Percentiles rank a stretch among this genome's conserved stretches.
These are phyloP conservation scores for Megacollybia marginata DNA, from an alignment of 768 basidiomycete genomes.

Conservation along the genomic window DNA sequence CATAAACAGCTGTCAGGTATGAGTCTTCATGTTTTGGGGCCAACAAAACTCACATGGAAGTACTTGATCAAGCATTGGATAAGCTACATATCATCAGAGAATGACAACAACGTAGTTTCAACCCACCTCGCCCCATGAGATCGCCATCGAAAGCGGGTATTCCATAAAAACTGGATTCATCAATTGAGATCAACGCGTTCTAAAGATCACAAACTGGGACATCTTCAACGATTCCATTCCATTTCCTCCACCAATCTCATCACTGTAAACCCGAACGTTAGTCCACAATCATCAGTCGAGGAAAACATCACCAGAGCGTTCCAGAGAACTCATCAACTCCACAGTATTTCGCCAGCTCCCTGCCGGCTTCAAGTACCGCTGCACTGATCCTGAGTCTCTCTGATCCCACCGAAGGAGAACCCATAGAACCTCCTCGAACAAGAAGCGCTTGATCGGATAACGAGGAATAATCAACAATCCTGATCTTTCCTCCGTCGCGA, in stretches of 20 bases:
- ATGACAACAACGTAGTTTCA: no score
- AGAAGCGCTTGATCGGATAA: conserved; percentile 30
- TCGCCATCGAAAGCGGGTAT: conserved; percentile 27
- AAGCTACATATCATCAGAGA: no score
- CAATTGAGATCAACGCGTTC: conserved; percentile 3
- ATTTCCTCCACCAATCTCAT: conserved; percentile 32
- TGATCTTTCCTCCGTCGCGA: conserved; percentile 30
- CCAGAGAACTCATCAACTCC: no score
- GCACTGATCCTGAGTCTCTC: conserved; percentile 30
- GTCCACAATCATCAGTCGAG: not conserved
- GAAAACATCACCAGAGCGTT: not conserved
- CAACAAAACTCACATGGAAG: no score
- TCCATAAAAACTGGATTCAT: conserved; percentile 2
- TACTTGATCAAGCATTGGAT: no score
- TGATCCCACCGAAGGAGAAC: conserved; percentile 27
- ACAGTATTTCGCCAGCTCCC: no score
- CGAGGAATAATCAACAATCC: conserved; percentile 30
- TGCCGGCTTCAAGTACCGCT: not conserved
- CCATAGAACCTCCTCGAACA: conserved; percentile 30
- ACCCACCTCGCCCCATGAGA: conserved; percentile 22
- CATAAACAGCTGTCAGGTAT: no score
- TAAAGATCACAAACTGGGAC: conserved; percentile 22
- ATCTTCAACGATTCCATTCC: conserved; percentile 6
- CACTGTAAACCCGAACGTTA: conserved; percentile 17
- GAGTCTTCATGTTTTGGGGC: no score